These are phyloP conservation scores for Dictyostelium citrinum DNA, from an alignment of 78 protist genomes.

Conservation along the genomic window DNA sequence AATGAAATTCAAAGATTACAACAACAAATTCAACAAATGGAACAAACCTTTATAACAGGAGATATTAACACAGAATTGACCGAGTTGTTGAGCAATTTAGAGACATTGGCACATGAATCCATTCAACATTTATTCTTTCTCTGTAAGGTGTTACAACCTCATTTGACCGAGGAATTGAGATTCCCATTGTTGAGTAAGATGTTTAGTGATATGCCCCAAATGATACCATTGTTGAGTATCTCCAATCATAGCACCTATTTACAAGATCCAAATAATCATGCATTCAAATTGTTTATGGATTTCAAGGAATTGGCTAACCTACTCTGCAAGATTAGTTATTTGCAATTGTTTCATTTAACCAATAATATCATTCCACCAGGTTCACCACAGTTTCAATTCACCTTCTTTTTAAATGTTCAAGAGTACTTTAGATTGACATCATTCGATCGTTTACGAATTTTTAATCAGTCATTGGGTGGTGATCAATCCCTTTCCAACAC, in stretches of 20 bases:
- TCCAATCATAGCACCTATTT: not conserved
- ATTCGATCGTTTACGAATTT: conserved; percentile 9
- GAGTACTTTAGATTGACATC: conserved; percentile 37
- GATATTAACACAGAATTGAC: conserved; percentile 28
- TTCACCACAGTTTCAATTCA: conserved; percentile 68
- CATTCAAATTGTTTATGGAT: conserved; percentile 68
- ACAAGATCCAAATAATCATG: conserved; percentile 46
- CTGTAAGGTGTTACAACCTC: conserved; percentile 52
- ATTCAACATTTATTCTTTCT: conserved; percentile 46
- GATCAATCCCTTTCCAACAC: not conserved
- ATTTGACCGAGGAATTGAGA: conserved; percentile 37
- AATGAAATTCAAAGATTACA: not conserved
- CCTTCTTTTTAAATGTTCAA: conserved; percentile 47
- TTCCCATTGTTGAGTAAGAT: conserved; percentile 56
- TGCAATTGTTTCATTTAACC: conserved; percentile 74
- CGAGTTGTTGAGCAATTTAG: conserved; percentile 4
- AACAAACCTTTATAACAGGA: not conserved
- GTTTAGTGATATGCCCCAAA: conserved; percentile 76
- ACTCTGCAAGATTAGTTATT: conserved; percentile 8
- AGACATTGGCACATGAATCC: conserved; percentile 29
- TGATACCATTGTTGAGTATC: conserved; percentile 22
- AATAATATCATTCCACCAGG: conserved; percentile 80
- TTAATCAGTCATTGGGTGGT: not conserved
- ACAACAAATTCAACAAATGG: conserved; percentile 12
- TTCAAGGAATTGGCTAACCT: conserved; percentile 70